phyloP scores from a whole-genome alignment of 192 early-diverging fungal species.

The Backusella mclennaniae region DNA sequence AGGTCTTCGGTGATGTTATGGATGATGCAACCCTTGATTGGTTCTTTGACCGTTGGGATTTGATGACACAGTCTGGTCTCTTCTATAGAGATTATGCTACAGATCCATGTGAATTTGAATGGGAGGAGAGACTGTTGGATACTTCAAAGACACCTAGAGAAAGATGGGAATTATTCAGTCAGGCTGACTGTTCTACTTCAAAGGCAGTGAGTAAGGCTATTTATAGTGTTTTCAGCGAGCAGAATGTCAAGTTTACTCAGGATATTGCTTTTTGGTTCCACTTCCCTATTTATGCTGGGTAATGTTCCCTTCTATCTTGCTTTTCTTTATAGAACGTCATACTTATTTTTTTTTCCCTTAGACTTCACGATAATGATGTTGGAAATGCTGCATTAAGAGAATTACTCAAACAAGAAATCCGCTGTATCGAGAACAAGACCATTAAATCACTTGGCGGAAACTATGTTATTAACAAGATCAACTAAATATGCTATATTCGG shows the following conservation, averaged over 20 bases:
- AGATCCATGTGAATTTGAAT: neutral
- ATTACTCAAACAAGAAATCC: neutral
- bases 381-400: neutral
- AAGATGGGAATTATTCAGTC: neutral
- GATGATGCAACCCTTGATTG: neutral
- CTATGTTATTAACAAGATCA: neutral
- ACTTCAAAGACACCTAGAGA: neutral
- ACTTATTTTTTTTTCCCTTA: neutral
- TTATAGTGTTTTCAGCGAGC: neutral
- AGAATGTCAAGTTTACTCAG: neutral
- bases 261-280: neutral
- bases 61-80: neutral
- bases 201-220: neutral
- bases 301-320: neutral
- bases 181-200: neutral
- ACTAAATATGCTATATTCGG: neutral
- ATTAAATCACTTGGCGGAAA: neutral
- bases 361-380: neutral
- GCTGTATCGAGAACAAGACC: neutral
- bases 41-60: slow-evolving; percentile 18
- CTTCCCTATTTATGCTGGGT: neutral
- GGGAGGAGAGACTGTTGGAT: neutral
- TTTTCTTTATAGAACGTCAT: neutral
- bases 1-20: neutral
- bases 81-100: neutral